Evolutionary conservation across 2,329 filamentous ascomycete species (phyloP).

Genomic region (Myriosclerotinia scirpicola): DNA sequence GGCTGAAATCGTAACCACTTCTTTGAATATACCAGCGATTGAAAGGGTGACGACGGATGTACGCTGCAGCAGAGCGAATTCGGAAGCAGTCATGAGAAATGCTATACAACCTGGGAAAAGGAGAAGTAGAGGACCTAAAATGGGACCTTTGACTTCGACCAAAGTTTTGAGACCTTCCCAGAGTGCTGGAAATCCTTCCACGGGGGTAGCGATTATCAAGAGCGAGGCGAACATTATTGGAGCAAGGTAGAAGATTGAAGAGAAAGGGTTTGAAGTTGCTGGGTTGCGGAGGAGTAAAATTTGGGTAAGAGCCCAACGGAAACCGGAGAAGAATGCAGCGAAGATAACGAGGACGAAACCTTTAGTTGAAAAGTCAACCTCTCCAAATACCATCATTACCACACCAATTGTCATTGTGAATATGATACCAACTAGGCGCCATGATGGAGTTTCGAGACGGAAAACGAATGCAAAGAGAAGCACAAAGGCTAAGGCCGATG

Average conservation of each 20-base stretch:
- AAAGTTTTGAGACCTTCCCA: slow-evolving; percentile 64
- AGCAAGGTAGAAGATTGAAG: slow-evolving; percentile 95
- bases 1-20: slow-evolving; percentile 91
- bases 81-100: slow-evolving; percentile 94
- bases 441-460: slow-evolving; percentile 82
- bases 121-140: slow-evolving; percentile 69
- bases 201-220: slow-evolving; percentile 75
- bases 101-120: slow-evolving; percentile 89
- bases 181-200: slow-evolving; percentile 75
- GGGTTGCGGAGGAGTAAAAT: slow-evolving; percentile 92
- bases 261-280: slow-evolving; percentile 94
- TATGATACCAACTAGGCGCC: slow-evolving; percentile 84
- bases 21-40: slow-evolving; percentile 98
- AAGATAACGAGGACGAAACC: slow-evolving; percentile 93
- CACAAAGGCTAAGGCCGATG: slow-evolving; percentile 91
- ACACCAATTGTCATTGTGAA: slow-evolving; percentile 89
- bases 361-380: slow-evolving; percentile 81
- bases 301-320: slow-evolving; percentile 98
- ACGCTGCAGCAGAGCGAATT: slow-evolving; percentile 92
- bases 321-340: slow-evolving; percentile 91
- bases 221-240: slow-evolving; percentile 93
- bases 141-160: slow-evolving; percentile 63
- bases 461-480: slow-evolving; percentile 94
- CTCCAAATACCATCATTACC: slow-evolving; percentile 96
- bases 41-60: slow-evolving; percentile 94